Evolutionary conservation across 805 yeast genomes (phyloP), one percentile per base, ranked within the genome.

Genomic region (Jamesozyma lodderae): DNA sequence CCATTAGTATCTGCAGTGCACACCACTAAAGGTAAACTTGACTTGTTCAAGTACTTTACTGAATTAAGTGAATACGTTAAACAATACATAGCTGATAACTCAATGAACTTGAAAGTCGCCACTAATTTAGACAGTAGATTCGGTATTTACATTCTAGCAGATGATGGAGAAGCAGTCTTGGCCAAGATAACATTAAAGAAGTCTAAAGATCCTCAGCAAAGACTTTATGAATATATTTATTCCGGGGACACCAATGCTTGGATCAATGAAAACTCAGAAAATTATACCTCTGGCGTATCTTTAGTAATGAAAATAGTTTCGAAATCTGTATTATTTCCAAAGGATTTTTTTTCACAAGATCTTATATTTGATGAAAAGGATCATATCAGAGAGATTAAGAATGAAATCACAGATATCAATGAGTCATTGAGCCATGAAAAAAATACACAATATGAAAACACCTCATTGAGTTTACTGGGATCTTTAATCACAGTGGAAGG

Each of bases 21-120:
- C 6, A 43, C 41, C 11, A 24, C 4, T 20, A 35, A 34, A 11
- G 57, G 54, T 8, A 51, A 49, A 31, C 36, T 59, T 8, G 64
- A 59, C 40, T 45, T 59, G 3, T 59, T 59, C 46, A 58, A 48
- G 30, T 59, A 59, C 38, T 58, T 46, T 34, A 59, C 62, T 2
- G 59, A 55, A 33, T 33, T 57, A 10, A 45, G 53, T 29, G 47
- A 44, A 21, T 49, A 45, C 17, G 33, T 57, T 3, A 36, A 46
- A 17, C 41, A 48, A 3, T 55, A 42, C 35, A 45, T 56, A n/a
- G 33, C 30, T 2, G 52, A 47, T 13, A 40, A 43, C n/a, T 23
- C 41, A 3, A 29, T 48, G 19, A 33, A 45, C 5, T 45, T 46
- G 32, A 41, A 42, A 15, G 47, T 58, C 3, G 39, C 36, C 23